Evolutionary conservation across 306 rosid species (phyloP).

Genomic region (Potentilla sterilis): DNA sequence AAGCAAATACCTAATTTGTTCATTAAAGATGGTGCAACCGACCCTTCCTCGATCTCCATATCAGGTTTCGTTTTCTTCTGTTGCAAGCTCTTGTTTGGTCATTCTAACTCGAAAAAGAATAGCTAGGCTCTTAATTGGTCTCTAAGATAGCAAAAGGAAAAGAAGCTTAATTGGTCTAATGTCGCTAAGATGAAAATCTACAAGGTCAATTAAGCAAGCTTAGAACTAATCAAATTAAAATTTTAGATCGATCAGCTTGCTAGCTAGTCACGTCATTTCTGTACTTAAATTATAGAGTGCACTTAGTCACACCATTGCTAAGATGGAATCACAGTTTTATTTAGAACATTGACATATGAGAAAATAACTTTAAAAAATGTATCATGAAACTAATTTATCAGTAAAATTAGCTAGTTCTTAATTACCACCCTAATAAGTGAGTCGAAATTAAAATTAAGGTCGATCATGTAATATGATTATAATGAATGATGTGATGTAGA

Average conservation of each 20-base stretch:
- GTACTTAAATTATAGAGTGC: too few species aligned
- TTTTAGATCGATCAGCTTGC: neutral
- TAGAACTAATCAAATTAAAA: neutral
- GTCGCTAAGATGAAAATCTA: neutral
- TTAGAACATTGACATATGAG: neutral
- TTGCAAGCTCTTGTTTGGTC: slow-evolving; percentile 3
- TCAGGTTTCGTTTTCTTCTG: neutral
- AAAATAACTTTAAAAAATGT: neutral
- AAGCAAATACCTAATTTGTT: neutral
- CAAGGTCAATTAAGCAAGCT: neutral
- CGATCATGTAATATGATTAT: too few species aligned
- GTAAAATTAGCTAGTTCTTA: too few species aligned
- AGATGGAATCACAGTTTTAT: too few species aligned
- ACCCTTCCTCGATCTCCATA: slow-evolving; percentile 4
- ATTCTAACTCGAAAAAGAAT: neutral
- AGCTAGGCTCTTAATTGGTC: neutral
- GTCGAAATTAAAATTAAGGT: too few species aligned
- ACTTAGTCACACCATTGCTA: too few species aligned
- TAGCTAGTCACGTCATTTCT: neutral
- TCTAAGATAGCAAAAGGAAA: neutral
- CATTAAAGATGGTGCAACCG: slow-evolving; percentile 2
- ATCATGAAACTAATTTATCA: too few species aligned
- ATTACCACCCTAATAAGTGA: too few species aligned
- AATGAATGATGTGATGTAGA: too few species aligned
- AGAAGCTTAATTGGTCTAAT: neutral